phyloP scores from a whole-genome alignment of 225 moss, liverwort and hornwort genomes.

The Lunularia cruciata region DNA sequence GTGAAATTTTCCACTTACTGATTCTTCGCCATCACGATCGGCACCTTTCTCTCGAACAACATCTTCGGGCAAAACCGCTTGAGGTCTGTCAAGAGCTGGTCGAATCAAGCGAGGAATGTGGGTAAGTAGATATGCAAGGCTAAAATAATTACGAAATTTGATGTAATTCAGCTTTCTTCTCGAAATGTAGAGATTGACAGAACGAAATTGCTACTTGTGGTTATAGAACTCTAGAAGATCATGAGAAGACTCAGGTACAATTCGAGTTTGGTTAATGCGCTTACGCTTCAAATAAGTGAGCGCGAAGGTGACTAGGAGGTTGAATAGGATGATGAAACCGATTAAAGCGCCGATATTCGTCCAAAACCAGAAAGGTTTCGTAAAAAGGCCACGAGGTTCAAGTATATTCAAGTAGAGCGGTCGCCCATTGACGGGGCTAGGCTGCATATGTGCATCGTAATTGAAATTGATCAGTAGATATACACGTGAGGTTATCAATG shows the following conservation, averaged over 20 bases:
- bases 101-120: neutral
- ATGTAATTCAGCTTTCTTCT: neutral
- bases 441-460: too few species aligned
- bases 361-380: conserved; percentile 53
- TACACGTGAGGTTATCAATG: too few species aligned
- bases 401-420: conserved; percentile 54
- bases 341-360: conserved; percentile 51
- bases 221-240: neutral
- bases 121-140: too few species aligned
- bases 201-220: neutral
- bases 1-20: conserved; percentile 3
- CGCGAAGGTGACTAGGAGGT: conserved; percentile 46
- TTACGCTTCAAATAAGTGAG: conserved; percentile 52
- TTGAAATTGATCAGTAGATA: neutral
- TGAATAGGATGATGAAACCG: conserved; percentile 52
- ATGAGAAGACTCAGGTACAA: neutral
- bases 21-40: neutral
- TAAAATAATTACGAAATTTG: too few species aligned
- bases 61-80: conserved; percentile 43
- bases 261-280: neutral
- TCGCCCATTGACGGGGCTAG: conserved; percentile 31
- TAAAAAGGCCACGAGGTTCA: conserved; percentile 51
- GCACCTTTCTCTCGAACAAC: conserved; percentile 23
- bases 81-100: conserved; percentile 45
- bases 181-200: neutral